Percentiles rank a stretch among this genome's conserved stretches.
These are phyloP conservation scores for Symbiodinium pilosum DNA, from an alignment of 73 alveolate species.

Conservation along the genomic window DNA sequence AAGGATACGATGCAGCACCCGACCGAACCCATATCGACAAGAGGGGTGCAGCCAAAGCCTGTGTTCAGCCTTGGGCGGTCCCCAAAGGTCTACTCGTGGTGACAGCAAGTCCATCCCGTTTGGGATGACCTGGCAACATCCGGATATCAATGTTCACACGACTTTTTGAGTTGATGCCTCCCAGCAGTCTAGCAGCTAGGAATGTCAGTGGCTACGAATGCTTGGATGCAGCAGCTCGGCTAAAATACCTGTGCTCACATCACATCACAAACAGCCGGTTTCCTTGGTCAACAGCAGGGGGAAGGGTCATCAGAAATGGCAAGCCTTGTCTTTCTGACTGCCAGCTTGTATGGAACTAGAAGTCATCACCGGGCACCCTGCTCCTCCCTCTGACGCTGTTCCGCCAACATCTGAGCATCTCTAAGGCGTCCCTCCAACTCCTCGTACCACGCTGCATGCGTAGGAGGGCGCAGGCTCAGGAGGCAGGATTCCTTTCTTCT, in stretches of 20 bases:
- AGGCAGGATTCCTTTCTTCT: too few relatives aligned
- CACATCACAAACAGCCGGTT: neutral
- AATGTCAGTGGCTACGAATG: too few relatives aligned
- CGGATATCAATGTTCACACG: neutral
- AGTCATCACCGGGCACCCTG: too few relatives aligned
- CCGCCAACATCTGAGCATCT: neutral
- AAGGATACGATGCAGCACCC: neutral
- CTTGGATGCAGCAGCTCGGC: too few relatives aligned
- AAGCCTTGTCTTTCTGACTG: too few relatives aligned
- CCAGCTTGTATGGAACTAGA: too few relatives aligned
- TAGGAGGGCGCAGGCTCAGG: too few relatives aligned
- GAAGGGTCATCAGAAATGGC: too few relatives aligned
- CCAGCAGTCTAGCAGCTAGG: too few relatives aligned
- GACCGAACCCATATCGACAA: neutral
- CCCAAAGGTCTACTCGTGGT: neutral
- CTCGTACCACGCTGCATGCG: neutral
- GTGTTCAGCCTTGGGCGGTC: neutral
- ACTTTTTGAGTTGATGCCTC: neutral
- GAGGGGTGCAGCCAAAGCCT: neutral
- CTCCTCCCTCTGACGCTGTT: too few relatives aligned
- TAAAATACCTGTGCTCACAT: constrained; percentile 1
- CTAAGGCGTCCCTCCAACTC: neutral
- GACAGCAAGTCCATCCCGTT: constrained; percentile 5
- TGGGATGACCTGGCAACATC: neutral
- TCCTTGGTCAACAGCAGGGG: neutral